Percentiles rank a stretch among this genome's conserved stretches.
Conservation (phyloP, 2,329 filamentous ascomycete genomes). For the Lachnellula subtilissima region DNA sequence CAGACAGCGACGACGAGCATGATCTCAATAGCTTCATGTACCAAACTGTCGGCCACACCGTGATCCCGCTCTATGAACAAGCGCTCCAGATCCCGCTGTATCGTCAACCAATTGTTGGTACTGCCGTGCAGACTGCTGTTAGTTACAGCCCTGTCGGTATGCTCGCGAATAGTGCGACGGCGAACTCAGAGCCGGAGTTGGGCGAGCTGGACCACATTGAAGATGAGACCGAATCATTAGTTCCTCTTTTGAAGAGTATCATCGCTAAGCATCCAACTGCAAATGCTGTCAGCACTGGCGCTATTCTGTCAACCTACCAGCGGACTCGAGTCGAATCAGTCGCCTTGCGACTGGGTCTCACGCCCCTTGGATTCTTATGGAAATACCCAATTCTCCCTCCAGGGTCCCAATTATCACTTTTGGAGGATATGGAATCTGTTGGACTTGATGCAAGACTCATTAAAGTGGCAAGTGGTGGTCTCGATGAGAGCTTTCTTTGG, state of each 20-base stretch:
- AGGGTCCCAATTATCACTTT: constrained; percentile 45
- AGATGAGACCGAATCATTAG: constrained; percentile 87
- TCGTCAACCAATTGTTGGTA: constrained; percentile 69
- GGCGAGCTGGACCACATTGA: constrained; percentile 10
- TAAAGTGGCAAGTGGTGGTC: constrained; percentile 87
- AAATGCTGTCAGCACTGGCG: constrained; percentile 84
- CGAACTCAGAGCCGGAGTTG: not conserved
- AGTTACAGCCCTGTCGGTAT: constrained; percentile 51
- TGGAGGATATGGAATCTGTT: constrained; percentile 74
- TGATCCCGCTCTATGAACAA: constrained; percentile 78
- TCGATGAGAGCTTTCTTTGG: constrained; percentile 79
- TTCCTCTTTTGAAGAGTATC: constrained; percentile 67
- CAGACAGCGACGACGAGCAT: constrained; percentile 39
- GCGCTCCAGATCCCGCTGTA: constrained; percentile 82
- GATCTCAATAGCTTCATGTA: constrained; percentile 99
- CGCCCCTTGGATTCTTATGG: constrained; percentile 85
- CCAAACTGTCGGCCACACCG: constrained; percentile 86
- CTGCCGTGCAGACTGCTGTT: constrained; percentile 62
- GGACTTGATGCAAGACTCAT: constrained; percentile 86
- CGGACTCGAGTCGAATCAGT: constrained; percentile 93
- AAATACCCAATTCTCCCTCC: constrained; percentile 73
- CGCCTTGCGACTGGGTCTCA: constrained; percentile 74
- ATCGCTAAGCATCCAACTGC: constrained; percentile 67
- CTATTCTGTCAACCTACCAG: constrained; percentile 93
- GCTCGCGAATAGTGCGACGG: not conserved